Base-by-base conservation (phyloP, 2,329 filamentous ascomycete genomes). In the Diplodia seriata region DNA sequence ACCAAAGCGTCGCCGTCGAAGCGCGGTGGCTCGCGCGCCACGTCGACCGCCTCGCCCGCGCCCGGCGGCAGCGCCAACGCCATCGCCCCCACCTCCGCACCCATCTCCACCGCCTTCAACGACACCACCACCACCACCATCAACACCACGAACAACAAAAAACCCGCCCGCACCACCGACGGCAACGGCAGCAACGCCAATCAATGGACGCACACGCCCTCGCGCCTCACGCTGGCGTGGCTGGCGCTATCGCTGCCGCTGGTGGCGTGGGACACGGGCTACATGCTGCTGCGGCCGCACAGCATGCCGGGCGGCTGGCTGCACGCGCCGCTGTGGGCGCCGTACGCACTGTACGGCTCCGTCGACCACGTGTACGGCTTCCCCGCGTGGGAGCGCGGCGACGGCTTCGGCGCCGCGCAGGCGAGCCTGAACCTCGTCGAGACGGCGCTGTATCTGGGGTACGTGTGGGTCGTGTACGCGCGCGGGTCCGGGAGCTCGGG, bases 281-380 rank as follows among this genome's bases (percentile, higher is more conserved):
- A 97, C 81, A 88, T 97, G 49, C 83, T 97, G 56, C 82, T 91
- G 66, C 91, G 93, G 23, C 93, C 93, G 36, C 87, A 90, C 78
- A 91, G 89, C 68, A 95, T 97, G 91, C 87, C 89, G 0, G 91
- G 92, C 72, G 91, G 92, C 20, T 79, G 79, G 64, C 82, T 90
- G 64, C 91, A 96, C 81, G 85, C 81, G 72, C 91, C 91, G 1
- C 73, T 97, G 51, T 97, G 87, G 86, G 81, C 80, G 36, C 92
- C 91, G 0, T 97, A 97, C 80, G 87, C 86, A 74, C 86, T 96
- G 1, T 97, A 97, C 81, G 91, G 90, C 68, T 82, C 84, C 62
- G 83, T 97, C 71, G 93, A 97, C 79, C 84, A 93, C 77, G 84
- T 94, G 38, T 97, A 97, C 81, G 92, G 93, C 50, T 90, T 86